phyloP scores from a whole-genome alignment of 441 rosid species.

The Jatropha multifida region DNA sequence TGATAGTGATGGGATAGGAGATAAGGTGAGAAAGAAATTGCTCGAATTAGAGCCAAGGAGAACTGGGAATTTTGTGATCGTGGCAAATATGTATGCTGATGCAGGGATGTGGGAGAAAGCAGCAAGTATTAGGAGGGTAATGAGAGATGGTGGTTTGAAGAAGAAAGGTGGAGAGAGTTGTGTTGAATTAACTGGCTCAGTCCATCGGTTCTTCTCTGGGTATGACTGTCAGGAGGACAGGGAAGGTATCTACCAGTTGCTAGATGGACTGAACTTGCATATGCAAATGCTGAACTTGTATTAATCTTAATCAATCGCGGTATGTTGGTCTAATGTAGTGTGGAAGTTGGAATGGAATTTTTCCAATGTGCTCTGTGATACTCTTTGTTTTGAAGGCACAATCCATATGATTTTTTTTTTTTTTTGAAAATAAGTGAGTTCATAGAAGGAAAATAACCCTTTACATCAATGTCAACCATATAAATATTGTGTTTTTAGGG shows the following conservation, averaged over 20 bases:
- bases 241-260: slow-evolving; percentile 34
- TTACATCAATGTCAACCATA: background rate
- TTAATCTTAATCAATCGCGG: background rate
- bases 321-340: background rate
- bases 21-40: slow-evolving; percentile 54
- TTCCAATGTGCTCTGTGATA: no score
- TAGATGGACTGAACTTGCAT: slow-evolving; percentile 47
- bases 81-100: slow-evolving; percentile 72
- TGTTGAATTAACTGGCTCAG: slow-evolving; percentile 50
- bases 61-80: slow-evolving; percentile 66
- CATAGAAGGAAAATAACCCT: background rate
- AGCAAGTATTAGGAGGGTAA: slow-evolving; percentile 50
- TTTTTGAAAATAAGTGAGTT: background rate
- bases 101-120: slow-evolving; percentile 82
- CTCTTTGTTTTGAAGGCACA: no score
- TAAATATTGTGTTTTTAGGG: no score
- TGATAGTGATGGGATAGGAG: slow-evolving; percentile 41
- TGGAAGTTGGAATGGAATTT: no score
- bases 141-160: slow-evolving; percentile 56
- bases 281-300: slow-evolving; percentile 32
- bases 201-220: slow-evolving; percentile 66
- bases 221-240: slow-evolving; percentile 36
- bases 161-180: slow-evolving; percentile 65
- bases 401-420: background rate
- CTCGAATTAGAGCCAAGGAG: slow-evolving; percentile 73